Percentiles rank a stretch among this genome's conserved stretches.
Evolutionary conservation across 805 yeast species (phyloP).

Genomic region (Spathaspora passalidarum): DNA sequence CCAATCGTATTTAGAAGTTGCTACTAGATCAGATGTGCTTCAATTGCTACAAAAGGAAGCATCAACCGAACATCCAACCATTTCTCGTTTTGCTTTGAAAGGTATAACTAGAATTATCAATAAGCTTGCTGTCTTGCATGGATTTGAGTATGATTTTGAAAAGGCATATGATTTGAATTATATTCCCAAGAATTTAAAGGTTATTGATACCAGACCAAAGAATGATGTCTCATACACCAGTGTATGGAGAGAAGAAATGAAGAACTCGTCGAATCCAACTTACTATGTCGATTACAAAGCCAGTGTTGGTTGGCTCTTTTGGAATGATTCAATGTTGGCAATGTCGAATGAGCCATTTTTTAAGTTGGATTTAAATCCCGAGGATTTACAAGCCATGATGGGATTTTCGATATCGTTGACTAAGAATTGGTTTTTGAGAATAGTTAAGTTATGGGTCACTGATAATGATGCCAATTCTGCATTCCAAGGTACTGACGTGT

Average conservation of each 20-base stretch:
- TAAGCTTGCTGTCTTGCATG: slow-evolving; percentile 44
- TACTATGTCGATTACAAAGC: slow-evolving; percentile 59
- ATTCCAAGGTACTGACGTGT: slow-evolving; percentile 65
- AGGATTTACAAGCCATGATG: slow-evolving; percentile 43
- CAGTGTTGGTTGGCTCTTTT: slow-evolving; percentile 67
- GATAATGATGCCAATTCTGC: slow-evolving; percentile 68
- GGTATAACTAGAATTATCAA: slow-evolving; percentile 55
- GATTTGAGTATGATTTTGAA: slow-evolving; percentile 44
- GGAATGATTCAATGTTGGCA: slow-evolving; percentile 59
- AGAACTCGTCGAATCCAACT: slow-evolving; percentile 41
- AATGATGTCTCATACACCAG: slow-evolving; percentile 35
- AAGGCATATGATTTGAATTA: slow-evolving; percentile 39
- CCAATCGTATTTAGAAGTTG: slow-evolving; percentile 52
- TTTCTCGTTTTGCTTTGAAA: slow-evolving; percentile 57
- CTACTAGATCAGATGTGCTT: slow-evolving; percentile 39
- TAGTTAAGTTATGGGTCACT: slow-evolving; percentile 52
- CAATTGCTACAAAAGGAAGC: slow-evolving; percentile 46
- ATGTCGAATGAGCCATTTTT: slow-evolving; percentile 31
- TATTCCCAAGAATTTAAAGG: slow-evolving; percentile 31
- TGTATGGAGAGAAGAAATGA: slow-evolving; percentile 50
- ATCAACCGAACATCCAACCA: slow-evolving; percentile 63
- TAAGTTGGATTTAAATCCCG: slow-evolving; percentile 27
- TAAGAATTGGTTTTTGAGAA: slow-evolving; percentile 55
- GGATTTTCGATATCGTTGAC: slow-evolving; percentile 45
- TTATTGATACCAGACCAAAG: slow-evolving; percentile 40